Conservation (phyloP, 2,329 filamentous ascomycete species). For the Bipolaris bicolor region DNA sequence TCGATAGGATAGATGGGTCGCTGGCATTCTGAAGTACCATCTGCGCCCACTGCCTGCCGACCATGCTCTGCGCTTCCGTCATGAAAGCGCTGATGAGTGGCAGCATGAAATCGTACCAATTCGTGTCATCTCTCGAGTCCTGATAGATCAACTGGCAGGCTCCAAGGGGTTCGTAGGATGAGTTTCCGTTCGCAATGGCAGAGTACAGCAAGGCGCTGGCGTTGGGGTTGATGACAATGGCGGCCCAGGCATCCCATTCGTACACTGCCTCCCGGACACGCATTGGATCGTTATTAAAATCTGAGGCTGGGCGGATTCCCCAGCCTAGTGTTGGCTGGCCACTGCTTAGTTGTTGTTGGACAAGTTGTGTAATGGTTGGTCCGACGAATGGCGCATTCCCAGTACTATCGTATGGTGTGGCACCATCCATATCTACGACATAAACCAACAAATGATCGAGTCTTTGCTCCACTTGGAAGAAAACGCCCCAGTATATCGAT, state of each 20-base stretch:
- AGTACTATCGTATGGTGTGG: slow-evolving; percentile 57
- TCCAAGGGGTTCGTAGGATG: slow-evolving; percentile 65
- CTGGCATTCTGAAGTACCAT: slow-evolving; percentile 52
- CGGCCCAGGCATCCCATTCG: slow-evolving; percentile 64
- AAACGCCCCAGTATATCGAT: slow-evolving; percentile 67
- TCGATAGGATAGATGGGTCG: slow-evolving; percentile 47
- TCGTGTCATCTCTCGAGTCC: slow-evolving; percentile 63
- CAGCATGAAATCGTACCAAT: slow-evolving; percentile 60
- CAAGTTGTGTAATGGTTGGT: slow-evolving; percentile 57
- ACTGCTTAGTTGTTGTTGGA: slow-evolving; percentile 52
- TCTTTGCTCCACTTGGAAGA: slow-evolving; percentile 56
- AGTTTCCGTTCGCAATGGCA: slow-evolving; percentile 62
- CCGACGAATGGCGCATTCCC: slow-evolving; percentile 61
- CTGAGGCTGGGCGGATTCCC: slow-evolving; percentile 54
- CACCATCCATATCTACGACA: slow-evolving; percentile 69
- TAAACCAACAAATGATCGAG: slow-evolving; percentile 58
- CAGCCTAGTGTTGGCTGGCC: slow-evolving; percentile 56
- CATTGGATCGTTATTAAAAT: slow-evolving; percentile 63
- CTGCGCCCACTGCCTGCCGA: slow-evolving; percentile 56
- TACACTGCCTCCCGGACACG: slow-evolving; percentile 65
- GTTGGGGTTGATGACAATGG: slow-evolving; percentile 67
- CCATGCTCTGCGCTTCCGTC: slow-evolving; percentile 54
- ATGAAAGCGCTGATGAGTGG: slow-evolving; percentile 59
- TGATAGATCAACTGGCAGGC: slow-evolving; percentile 64
- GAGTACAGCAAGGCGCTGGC: slow-evolving; percentile 64